Percentiles rank a stretch among this genome's conserved stretches.
These are phyloP conservation scores for Pyrrhoderma noxium DNA, from an alignment of 1,284 basidiomycete species.

Conservation along the genomic window DNA sequence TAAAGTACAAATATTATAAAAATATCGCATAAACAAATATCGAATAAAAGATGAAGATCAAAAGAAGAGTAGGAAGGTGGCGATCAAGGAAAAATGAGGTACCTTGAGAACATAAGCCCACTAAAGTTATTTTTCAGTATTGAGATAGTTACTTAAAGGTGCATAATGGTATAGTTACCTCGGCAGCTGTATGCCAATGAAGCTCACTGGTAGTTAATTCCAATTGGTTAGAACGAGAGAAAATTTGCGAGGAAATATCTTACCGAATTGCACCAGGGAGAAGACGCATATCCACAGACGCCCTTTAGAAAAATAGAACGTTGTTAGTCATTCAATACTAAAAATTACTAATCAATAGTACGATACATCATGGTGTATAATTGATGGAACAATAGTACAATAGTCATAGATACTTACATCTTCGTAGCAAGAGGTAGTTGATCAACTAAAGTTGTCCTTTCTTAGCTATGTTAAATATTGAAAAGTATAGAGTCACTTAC, in stretches of 20 bases:
- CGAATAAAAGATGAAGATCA: too few relatives aligned
- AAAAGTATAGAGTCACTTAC: conserved; percentile 27
- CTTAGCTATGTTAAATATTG: conserved; percentile 1
- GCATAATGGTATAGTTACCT: conserved; percentile 35
- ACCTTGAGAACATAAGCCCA: conserved; percentile 65
- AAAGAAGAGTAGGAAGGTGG: too few relatives aligned
- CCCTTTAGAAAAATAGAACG: conserved; percentile 32
- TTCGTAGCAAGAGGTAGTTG: conserved; percentile 54
- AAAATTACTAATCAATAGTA: too few relatives aligned
- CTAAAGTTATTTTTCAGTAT: conserved; percentile 27
- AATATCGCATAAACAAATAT: neutral
- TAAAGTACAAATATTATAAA: conserved; percentile 6
- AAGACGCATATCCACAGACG: conserved; percentile 65
- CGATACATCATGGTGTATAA: too few relatives aligned
- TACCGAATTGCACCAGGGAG: conserved; percentile 58
- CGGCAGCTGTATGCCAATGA: conserved; percentile 66
- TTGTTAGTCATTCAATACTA: neutral
- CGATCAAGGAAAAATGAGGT: too few relatives aligned
- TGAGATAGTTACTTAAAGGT: conserved; percentile 21
- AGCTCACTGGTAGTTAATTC: conserved; percentile 42
- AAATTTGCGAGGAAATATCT: conserved; percentile 17
- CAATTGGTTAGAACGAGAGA: neutral
- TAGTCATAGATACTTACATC: too few relatives aligned
- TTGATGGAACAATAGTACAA: too few relatives aligned
- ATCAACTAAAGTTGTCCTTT: conserved; percentile 30